These are phyloP conservation scores for Sphagnurus paluster DNA, from an alignment of 1,284 basidiomycete species.

Conservation along the genomic window DNA sequence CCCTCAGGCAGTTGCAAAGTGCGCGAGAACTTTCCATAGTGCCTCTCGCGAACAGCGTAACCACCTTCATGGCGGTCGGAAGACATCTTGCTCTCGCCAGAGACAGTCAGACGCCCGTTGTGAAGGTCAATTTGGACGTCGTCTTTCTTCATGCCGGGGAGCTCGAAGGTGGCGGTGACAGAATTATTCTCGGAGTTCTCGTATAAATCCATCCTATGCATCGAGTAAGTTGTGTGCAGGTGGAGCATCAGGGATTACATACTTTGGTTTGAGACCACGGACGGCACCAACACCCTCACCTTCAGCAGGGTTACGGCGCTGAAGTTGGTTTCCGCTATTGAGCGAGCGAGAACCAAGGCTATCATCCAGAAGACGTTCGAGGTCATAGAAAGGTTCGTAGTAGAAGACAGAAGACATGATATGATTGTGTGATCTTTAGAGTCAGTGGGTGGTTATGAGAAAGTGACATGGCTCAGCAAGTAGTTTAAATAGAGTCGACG, in stretches of 20 bases:
- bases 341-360: constrained; percentile 32
- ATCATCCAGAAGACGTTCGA: constrained; percentile 52
- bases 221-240: neutral
- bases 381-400: constrained; percentile 52
- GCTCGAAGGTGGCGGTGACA: constrained; percentile 48
- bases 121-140: constrained; percentile 43
- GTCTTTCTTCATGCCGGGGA: constrained; percentile 47
- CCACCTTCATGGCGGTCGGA: constrained; percentile 40
- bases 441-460: neutral
- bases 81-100: constrained; percentile 39
- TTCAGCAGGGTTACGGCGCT: constrained; percentile 16
- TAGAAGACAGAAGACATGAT: constrained; percentile 37
- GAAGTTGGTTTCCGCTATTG: constrained; percentile 6
- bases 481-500: constrained; percentile 1
- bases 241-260: neutral
- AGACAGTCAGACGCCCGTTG: constrained; percentile 43
- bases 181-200: constrained; percentile 39
- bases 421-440: constrained; percentile 25
- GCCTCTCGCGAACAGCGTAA: constrained; percentile 49
- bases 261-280: constrained; percentile 28
- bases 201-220: constrained; percentile 46
- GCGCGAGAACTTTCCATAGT: constrained; percentile 47
- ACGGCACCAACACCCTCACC: constrained; percentile 14
- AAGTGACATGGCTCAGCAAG: neutral
- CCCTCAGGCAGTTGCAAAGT: constrained; percentile 46